These are phyloP conservation scores for Yamadazyma sp. DNA, from an alignment of 805 yeast species.

Conservation along the genomic window DNA sequence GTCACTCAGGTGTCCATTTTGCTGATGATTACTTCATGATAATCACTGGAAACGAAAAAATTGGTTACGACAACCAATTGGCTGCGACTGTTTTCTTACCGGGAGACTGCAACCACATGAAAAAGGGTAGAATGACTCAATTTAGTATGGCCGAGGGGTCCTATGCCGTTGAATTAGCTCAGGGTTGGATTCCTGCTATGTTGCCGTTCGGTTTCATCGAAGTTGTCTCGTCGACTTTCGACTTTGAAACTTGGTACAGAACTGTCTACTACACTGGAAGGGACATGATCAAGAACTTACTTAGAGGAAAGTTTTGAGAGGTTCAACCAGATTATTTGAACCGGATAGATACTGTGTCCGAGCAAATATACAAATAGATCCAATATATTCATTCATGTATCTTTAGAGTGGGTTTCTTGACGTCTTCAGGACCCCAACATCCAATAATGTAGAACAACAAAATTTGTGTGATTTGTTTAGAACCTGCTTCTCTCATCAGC, in stretches of 20 bases:
- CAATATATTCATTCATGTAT: too few species aligned
- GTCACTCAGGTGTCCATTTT: conserved; percentile 92
- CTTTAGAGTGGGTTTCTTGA: too few species aligned
- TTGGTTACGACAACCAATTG: conserved; percentile 65
- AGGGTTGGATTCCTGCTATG: conserved; percentile 99
- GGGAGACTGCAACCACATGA: conserved; percentile 82
- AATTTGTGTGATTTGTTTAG: too few species aligned
- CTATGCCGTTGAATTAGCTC: conserved; percentile 93
- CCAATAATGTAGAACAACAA: too few species aligned
- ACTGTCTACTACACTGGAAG: conserved; percentile 75
- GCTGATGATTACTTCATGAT: conserved; percentile 98
- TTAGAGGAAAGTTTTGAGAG: conserved; percentile 65
- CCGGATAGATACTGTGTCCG: too few species aligned
- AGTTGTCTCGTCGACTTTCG: conserved; percentile 76
- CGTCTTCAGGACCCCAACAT: too few species aligned
- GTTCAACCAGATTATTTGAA: too few species aligned
- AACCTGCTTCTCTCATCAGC: too few species aligned
- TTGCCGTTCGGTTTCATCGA: conserved; percentile 92
- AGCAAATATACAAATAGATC: too few species aligned
- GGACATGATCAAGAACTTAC: conserved; percentile 71
- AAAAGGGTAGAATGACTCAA: conserved; percentile 75
- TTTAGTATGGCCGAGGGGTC: conserved; percentile 80
- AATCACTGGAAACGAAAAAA: conserved; percentile 72
- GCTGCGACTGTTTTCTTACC: conserved; percentile 74
- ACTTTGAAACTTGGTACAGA: conserved; percentile 61